phyloP scores from a whole-genome alignment of 768 basidiomycete species.

The Ramaria rubella region DNA sequence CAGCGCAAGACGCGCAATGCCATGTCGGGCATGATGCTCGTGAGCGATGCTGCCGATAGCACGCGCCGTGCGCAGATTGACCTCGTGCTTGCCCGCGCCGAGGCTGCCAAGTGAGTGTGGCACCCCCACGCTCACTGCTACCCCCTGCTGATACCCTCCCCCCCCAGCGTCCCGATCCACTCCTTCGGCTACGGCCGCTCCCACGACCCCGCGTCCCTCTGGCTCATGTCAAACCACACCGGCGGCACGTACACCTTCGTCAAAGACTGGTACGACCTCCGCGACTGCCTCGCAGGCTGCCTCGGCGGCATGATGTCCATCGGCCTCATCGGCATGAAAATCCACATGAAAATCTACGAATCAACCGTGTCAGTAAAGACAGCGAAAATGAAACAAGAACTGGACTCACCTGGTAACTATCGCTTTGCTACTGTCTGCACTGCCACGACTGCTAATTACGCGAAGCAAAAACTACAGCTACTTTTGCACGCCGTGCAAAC shows the following conservation, averaged over 20 bases:
- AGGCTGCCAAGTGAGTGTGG: slow-evolving; percentile 68
- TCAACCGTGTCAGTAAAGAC: too few relatives aligned
- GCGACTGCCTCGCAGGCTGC: slow-evolving; percentile 87
- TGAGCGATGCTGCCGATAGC: slow-evolving; percentile 88
- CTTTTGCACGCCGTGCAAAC: too few relatives aligned
- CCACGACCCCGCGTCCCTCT: slow-evolving; percentile 94
- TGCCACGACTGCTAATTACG: too few relatives aligned
- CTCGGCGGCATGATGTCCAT: slow-evolving; percentile 97
- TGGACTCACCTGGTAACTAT: too few relatives aligned
- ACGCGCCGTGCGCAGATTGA: slow-evolving; percentile 97
- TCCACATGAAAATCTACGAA: slow-evolving; percentile 92
- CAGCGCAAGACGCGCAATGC: slow-evolving; percentile 92
- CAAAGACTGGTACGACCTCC: slow-evolving; percentile 95
- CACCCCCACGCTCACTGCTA: background rate
- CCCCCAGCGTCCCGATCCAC: slow-evolving; percentile 74
- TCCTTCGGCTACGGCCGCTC: slow-evolving; percentile 95
- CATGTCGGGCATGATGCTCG: slow-evolving; percentile 83
- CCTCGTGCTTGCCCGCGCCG: slow-evolving; percentile 90
- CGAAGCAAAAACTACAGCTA: too few relatives aligned
- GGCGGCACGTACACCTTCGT: slow-evolving; percentile 97
- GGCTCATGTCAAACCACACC: slow-evolving; percentile 99
- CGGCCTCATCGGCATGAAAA: slow-evolving; percentile 85
- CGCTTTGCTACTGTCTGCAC: too few relatives aligned
- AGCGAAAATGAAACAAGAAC: too few relatives aligned
- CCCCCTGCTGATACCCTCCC: background rate